Evolutionary conservation across 177 flowering plant species (phyloP).

Genomic region (Telopea speciosissima): DNA sequence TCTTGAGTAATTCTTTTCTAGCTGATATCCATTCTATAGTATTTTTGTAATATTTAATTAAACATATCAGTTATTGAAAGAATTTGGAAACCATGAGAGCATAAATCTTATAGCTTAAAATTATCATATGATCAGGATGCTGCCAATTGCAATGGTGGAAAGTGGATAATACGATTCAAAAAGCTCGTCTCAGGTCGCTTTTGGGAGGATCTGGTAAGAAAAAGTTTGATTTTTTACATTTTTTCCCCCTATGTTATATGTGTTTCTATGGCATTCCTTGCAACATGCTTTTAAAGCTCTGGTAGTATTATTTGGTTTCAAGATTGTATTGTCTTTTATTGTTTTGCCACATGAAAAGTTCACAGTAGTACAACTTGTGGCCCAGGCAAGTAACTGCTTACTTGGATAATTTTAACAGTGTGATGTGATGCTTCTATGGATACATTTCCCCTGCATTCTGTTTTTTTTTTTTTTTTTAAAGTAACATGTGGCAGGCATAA

Average conservation of each 20-base stretch:
- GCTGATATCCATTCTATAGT: background rate
- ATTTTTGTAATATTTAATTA: too few relatives aligned
- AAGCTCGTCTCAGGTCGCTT: slow-evolving; percentile 86
- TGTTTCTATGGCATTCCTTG: background rate
- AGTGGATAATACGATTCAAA: slow-evolving; percentile 90
- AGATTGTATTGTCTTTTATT: too few relatives aligned
- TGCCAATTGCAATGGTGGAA: slow-evolving; percentile 87
- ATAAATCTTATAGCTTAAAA: background rate
- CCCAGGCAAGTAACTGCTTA: too few relatives aligned
- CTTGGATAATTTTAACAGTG: too few relatives aligned
- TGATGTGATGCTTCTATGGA: too few relatives aligned
- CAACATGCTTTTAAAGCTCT: background rate
- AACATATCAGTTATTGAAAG: background rate
- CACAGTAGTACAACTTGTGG: too few relatives aligned
- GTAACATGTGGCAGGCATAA: too few relatives aligned
- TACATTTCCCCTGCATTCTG: too few relatives aligned
- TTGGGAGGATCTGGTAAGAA: slow-evolving; percentile 67
- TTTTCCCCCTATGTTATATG: background rate
- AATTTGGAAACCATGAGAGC: background rate
- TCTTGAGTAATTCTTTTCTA: slow-evolving; percentile 1
- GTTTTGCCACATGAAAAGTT: too few relatives aligned
- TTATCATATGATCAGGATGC: slow-evolving; percentile 33
- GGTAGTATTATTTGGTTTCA: background rate
- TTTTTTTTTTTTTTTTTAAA: too few relatives aligned
- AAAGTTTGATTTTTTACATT: background rate